These are phyloP conservation scores for Trichoderma cornu-damae DNA, from an alignment of 2,329 filamentous ascomycete species.

Conservation along the genomic window DNA sequence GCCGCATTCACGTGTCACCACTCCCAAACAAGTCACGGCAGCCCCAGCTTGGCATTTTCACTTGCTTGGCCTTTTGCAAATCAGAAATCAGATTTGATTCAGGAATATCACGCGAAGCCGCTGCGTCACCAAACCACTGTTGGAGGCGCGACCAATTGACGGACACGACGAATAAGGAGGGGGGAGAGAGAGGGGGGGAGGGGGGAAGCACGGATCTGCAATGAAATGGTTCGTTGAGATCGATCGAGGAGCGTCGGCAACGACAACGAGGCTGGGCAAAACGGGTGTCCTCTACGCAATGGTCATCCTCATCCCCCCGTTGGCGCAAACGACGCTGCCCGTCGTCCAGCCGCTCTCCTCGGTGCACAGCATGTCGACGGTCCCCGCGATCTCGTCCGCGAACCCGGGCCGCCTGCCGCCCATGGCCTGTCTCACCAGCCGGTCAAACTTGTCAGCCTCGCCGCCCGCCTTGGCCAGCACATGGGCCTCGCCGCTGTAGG, in stretches of 20 bases:
- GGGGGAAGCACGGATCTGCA: too few species aligned
- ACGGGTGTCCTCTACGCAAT: conserved; percentile 26
- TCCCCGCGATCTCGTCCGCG: conserved; percentile 57
- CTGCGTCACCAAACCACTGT: neutral
- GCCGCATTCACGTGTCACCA: neutral
- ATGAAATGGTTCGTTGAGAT: too few species aligned
- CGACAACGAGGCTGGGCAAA: too few species aligned
- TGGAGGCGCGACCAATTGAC: conserved; percentile 1
- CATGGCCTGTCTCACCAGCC: conserved; percentile 32
- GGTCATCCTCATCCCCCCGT: conserved; percentile 48
- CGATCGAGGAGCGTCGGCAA: too few species aligned
- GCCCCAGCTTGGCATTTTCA: neutral
- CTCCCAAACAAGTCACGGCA: too few species aligned
- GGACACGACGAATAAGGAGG: too few species aligned
- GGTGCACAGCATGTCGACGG: conserved; percentile 65
- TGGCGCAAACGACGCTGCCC: conserved; percentile 66
- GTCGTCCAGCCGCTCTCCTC: conserved; percentile 64
- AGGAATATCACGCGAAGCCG: too few species aligned
- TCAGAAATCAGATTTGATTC: too few species aligned
- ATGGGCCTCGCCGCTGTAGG: conserved; percentile 31
- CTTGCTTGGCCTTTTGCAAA: too few species aligned
- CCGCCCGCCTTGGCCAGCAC: conserved; percentile 29
- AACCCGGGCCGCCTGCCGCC: conserved; percentile 34
- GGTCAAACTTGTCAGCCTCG: conserved; percentile 33
- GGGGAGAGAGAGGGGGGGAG: too few species aligned